Base-by-base conservation (phyloP, 2,329 filamentous ascomycete genomes). In the Aspergillus clavatus region DNA sequence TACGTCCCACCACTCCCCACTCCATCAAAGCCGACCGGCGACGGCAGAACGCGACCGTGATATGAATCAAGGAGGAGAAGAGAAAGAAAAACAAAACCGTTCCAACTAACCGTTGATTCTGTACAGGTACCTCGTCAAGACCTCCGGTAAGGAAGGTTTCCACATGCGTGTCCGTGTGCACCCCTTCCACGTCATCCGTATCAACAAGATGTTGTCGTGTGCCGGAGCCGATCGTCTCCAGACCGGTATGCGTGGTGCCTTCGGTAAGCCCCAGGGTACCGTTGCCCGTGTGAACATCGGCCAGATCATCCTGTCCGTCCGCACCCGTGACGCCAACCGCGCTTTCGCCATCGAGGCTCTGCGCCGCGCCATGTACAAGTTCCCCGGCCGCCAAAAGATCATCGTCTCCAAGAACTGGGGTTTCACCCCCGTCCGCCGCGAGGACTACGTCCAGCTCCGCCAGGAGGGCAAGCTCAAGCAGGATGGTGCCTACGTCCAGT, bases 141-240 rank as follows among this genome's bases (percentile, higher is more conserved):
- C 77, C 61, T 76, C 78, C 65, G 81, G 81, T 72, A 84, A 84
- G 75, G 81, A 84, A 79, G 77, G 78, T 72, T 84, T 84, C 80
- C 81, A 84, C 72, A 71, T 84, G 55, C 81, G 81, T 59, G 79
- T 84, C 67, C 81, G 93, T 72, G 90, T 89, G 71, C 93, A 98
- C 83, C 93, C 93, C 62, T 98, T 88, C 89, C 93, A 98, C 83
- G 93, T 98, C 78, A 87, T 98, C 82, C 93, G 93, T 79, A 98
- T 98, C 90, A 98, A 98, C 89, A 98, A 98, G 87, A 98, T 98
- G 93, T 91, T 98, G 89, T 97, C 93, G 72, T 98, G 93, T 77
- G 93, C 93, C 71, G 93, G 93, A 83, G 93, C 93, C 85, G 93
- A 98, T 97, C 89, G 93, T 86, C 82, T 98, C 77, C 93, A 98